Conservation (phyloP, 352 stramenopile species). For the Phytophthora nicotianae region DNA sequence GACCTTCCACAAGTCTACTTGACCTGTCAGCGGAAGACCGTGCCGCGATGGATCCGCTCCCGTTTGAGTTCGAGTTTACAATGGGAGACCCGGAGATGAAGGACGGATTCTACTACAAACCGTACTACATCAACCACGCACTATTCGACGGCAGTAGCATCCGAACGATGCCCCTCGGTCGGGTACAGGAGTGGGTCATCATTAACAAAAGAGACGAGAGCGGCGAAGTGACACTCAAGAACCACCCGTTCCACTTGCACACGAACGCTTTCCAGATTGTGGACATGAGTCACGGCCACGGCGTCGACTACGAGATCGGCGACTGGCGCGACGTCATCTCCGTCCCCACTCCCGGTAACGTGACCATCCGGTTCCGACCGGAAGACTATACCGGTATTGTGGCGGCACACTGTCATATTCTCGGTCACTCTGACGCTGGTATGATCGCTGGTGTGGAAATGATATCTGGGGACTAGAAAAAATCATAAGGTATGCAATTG, state of each 20-base stretch:
- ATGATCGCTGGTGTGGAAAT: conserved; percentile 77
- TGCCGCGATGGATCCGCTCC: conserved; percentile 36
- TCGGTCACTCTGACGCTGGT: conserved; percentile 80
- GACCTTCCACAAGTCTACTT: conserved; percentile 42
- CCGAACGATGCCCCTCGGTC: conserved; percentile 55
- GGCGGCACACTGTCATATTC: conserved; percentile 82
- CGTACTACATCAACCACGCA: conserved; percentile 77
- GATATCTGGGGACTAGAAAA: conserved; percentile 32
- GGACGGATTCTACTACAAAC: conserved; percentile 74
- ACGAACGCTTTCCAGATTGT: conserved; percentile 88
- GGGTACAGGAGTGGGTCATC: conserved; percentile 80
- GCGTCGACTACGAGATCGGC: conserved; percentile 74
- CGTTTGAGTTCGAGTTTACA: conserved; percentile 65
- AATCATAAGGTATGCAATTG: background rate
- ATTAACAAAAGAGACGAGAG: conserved; percentile 56
- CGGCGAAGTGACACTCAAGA: conserved; percentile 52
- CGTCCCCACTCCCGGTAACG: conserved; percentile 74
- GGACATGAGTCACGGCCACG: conserved; percentile 64
- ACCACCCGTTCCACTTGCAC: conserved; percentile 88
- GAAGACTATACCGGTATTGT: conserved; percentile 65
- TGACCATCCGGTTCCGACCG: conserved; percentile 81
- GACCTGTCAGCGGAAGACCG: conserved; percentile 36
- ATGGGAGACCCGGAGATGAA: conserved; percentile 50
- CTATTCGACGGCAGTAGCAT: conserved; percentile 55
- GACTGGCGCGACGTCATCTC: conserved; percentile 86